phyloP scores from a whole-genome alignment of 1,284 basidiomycete genomes.

The Apiotrichum mycotoxinovorans region DNA sequence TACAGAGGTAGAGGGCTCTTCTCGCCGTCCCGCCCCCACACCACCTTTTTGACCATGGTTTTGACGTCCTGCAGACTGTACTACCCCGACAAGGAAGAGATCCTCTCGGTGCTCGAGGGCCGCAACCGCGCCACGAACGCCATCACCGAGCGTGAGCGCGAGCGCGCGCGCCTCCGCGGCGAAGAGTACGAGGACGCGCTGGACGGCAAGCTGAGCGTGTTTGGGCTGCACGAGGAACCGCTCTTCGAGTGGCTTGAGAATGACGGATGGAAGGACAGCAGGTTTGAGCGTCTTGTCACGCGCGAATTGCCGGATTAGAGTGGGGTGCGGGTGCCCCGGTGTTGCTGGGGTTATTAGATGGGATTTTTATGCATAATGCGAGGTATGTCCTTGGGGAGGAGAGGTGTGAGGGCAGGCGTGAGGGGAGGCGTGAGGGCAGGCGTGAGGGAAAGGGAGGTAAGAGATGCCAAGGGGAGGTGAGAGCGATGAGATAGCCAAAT shows the following conservation, averaged over 20 bases:
- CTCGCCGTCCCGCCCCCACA: too few relatives aligned
- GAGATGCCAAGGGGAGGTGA: too few relatives aligned
- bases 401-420: too few relatives aligned
- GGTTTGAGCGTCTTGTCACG: slow-evolving; percentile 76
- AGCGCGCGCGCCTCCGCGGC: slow-evolving; percentile 54
- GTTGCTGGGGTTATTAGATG: not conserved
- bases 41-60: too few relatives aligned
- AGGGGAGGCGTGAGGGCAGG: too few relatives aligned
- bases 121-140: slow-evolving; percentile 43
- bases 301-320: slow-evolving; percentile 75
- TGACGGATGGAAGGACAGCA: slow-evolving; percentile 77
- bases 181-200: slow-evolving; percentile 56
- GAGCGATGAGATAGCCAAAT: too few relatives aligned
- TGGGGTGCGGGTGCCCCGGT: not conserved
- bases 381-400: too few relatives aligned
- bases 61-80: slow-evolving; percentile 31
- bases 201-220: slow-evolving; percentile 76
- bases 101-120: slow-evolving; percentile 75
- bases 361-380: too few relatives aligned
- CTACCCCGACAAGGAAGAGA: slow-evolving; percentile 57
- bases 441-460: too few relatives aligned
- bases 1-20: too few relatives aligned
- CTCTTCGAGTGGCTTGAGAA: slow-evolving; percentile 70
- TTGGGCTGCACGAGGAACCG: slow-evolving; percentile 76
- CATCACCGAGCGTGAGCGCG: slow-evolving; percentile 53